A percentile compares a stretch with the other conserved stretches of the same genome.
phyloP scores from a whole-genome alignment of 2,329 filamentous ascomycete genomes.

The Fusarium nisikadoi region DNA sequence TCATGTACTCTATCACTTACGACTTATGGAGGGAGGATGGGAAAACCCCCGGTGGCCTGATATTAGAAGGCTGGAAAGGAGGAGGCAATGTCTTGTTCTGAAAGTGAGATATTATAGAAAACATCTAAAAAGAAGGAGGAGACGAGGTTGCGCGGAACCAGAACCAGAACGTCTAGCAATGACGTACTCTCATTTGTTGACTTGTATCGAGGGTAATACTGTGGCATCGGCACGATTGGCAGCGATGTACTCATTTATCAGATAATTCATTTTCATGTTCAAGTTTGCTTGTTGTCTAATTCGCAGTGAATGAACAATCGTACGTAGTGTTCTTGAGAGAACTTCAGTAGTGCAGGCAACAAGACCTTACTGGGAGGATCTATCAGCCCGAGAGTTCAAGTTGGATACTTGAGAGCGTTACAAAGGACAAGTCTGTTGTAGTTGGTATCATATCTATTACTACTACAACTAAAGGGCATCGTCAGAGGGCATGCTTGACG shows the following conservation, averaged over 20 bases:
- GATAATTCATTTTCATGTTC: conserved; percentile 41
- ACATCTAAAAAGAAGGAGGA: conserved; percentile 28
- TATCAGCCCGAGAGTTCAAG: background rate
- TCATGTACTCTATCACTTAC: conserved; percentile 44
- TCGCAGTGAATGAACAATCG: background rate
- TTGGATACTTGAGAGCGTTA: background rate
- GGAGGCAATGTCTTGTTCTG: conserved; percentile 7
- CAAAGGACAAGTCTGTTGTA: background rate
- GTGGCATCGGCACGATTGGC: conserved; percentile 23
- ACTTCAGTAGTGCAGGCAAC: background rate
- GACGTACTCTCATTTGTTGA: conserved; percentile 44
- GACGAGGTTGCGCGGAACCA: conserved; percentile 23
- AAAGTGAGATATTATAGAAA: conserved; percentile 15
- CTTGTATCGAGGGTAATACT: conserved; percentile 23
- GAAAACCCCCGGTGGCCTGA: conserved; percentile 12
- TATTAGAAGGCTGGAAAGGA: conserved; percentile 16
- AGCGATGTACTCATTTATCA: conserved; percentile 29
- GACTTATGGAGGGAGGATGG: conserved; percentile 40
- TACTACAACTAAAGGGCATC: conserved; percentile 43
- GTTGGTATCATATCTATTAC: conserved; percentile 45
- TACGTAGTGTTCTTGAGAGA: background rate
- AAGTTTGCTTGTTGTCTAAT: background rate
- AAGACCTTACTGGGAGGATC: background rate
- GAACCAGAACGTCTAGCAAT: conserved; percentile 30
- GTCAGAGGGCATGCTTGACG: conserved; percentile 33